Conservation (phyloP, 768 basidiomycete species). For the Psilocybe tampanensis region DNA sequence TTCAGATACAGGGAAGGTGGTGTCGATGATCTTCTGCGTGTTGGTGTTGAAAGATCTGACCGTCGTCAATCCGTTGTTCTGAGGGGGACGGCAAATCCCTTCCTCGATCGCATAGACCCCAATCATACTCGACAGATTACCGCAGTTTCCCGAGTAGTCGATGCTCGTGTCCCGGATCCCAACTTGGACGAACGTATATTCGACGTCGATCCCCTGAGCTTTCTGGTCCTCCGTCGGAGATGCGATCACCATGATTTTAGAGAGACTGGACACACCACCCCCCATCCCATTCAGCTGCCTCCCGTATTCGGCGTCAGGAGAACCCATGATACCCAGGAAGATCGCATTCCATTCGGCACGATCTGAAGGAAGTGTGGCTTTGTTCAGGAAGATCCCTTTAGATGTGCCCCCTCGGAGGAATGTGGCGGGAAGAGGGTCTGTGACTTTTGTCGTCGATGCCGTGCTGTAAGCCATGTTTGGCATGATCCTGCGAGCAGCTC, state of each 20-base stretch:
- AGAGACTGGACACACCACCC: conserved; percentile 73
- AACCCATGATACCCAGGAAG: conserved; percentile 80
- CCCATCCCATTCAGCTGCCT: conserved; percentile 84
- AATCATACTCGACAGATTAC: conserved; percentile 73
- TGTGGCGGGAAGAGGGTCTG: conserved; percentile 47
- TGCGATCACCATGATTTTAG: conserved; percentile 72
- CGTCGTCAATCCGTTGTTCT: conserved; percentile 32
- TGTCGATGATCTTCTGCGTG: conserved; percentile 68
- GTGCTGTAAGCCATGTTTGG: background rate
- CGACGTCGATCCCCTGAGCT: conserved; percentile 53
- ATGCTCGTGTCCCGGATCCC: conserved; percentile 60
- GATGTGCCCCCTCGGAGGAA: conserved; percentile 79
- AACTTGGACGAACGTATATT: conserved; percentile 73
- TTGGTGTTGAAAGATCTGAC: conserved; percentile 73
- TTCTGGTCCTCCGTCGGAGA: conserved; percentile 44
- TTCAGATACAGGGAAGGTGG: conserved; percentile 62
- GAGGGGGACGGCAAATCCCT: conserved; percentile 30
- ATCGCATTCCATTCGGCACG: conserved; percentile 56
- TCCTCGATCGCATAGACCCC: conserved; percentile 76
- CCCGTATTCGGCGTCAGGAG: conserved; percentile 67
- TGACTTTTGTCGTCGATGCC: background rate
- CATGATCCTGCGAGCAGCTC: background rate
- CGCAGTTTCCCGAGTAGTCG: conserved; percentile 77
- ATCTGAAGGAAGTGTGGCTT: conserved; percentile 51
- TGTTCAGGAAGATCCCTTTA: conserved; percentile 72